Base-by-base conservation (phyloP, 305 asterid genomes). In the Fraxinus paxiana region DNA sequence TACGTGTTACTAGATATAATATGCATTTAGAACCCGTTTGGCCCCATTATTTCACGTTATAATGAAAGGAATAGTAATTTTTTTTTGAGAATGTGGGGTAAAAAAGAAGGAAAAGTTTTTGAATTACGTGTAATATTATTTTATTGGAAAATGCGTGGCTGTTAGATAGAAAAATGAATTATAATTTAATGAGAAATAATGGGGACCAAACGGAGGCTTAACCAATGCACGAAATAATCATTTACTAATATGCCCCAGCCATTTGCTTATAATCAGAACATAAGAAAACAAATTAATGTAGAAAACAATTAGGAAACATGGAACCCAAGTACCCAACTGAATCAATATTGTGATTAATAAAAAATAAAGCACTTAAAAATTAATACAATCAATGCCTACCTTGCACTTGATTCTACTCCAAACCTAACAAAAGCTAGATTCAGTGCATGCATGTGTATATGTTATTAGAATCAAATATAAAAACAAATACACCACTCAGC, bases 351-450 rank as follows among this genome's bases (percentile, higher is more conserved):
- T 20, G 54, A 75, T 31, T 76, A 38, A 73, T 30, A 38, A 31
- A 37, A 34, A 73, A 61, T 15, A 37, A 73, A 69, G 70, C 35
- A 24, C 70, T 56, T 73, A 33, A 17, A 78, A 20, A 35, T 28
- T 6, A 65, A 9, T 65, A 65, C 30, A 65, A 80, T 76, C 15
- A 79, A 81, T 41, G 30, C 65, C 24, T n/a, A n/a, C n/a, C n/a
- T n/a, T n/a, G n/a, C 20, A 33, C 34, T 17, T 20, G 56, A 34
- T 65, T 61, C 81, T 65, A 12, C 65, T 61, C 9, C 22, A 75
- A 73, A 75, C 82, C 87, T 78, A 78, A 76, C 37, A 46, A 79
- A 34, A 59, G 82, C 54, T 41, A 76, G 86, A 86, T 84, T 87
- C 89, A 83, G 70, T 80, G 73, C 88, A 74, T 43, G 83, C 41